Evolutionary conservation across 2,329 filamentous ascomycete species (phyloP), one percentile per base, ranked within the genome.

Genomic region (Cadophora luteo-olivacea): DNA sequence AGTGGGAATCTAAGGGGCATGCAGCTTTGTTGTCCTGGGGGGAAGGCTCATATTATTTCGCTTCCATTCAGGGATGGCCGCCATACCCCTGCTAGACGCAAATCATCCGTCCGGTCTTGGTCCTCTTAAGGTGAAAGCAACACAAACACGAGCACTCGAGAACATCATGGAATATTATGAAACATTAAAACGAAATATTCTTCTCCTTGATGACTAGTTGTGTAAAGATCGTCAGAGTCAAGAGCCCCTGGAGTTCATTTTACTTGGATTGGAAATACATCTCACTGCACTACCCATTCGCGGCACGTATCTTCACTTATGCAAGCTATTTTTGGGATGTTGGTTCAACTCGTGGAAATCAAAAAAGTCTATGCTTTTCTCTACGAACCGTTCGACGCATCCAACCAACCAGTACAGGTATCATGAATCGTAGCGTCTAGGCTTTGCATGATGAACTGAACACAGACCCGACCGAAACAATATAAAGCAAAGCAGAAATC

Each of bases 1-100:
- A 41, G 49, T 58, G 60, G 22, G 22, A 68, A 62, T 68, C 69
- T 63, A 71, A 72, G 68, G 72, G 72, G 72, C 68, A 68, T 72
- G 68, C 69, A 71, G 68, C 69, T 66, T 61, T 48, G 51, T 65
- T 48, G 63, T 65, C 63, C 49, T 29, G 61, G 52, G 51, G 51
- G 24, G 24, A n/a, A 11, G 38, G 41, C 41, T 62, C 52, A 58
- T 33, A 52, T 64, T 67, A 68, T 70, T 69, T 70, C 68, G 64
- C 66, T 66, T 67, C 48, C 57, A 48, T 49, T 67, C 68, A 69
- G 67, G 67, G 67, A 69, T 71, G 36, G 29, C 41, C 22, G 24
- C 41, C 60, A 32, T 14, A 69, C 33, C 69, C 69, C 63, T 68
- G 61, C 69, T 67, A 64, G 65, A 48, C n/a, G 68, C 68, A 69